Conservation (phyloP, 305 asterid species). For the Plantago lanceolata region DNA sequence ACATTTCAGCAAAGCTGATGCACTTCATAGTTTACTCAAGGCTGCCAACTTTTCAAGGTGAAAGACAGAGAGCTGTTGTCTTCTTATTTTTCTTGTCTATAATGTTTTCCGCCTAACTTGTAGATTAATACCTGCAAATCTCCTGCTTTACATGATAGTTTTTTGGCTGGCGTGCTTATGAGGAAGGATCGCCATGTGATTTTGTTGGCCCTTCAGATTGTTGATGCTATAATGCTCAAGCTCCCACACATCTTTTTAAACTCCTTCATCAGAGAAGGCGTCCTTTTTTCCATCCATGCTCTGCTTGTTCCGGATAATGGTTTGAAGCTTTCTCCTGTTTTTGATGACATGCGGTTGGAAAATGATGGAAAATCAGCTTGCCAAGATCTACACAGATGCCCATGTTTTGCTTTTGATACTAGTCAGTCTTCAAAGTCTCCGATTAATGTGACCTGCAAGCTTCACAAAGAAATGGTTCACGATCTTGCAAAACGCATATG, state of each 20-base stretch:
- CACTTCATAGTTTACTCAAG: constrained; percentile 62
- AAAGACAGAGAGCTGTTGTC: constrained; percentile 14
- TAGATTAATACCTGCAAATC: constrained; percentile 14
- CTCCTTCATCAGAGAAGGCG: constrained; percentile 88
- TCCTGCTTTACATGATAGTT: constrained; percentile 42
- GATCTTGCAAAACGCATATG: constrained; percentile 69
- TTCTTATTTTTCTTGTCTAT: background rate
- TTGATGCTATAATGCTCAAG: constrained; percentile 67
- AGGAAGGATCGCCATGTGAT: constrained; percentile 83
- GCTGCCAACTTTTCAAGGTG: constrained; percentile 76
- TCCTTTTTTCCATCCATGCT: constrained; percentile 62
- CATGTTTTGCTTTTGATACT: constrained; percentile 58
- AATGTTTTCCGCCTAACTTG: background rate
- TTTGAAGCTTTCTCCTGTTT: constrained; percentile 47
- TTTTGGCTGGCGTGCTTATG: constrained; percentile 87
- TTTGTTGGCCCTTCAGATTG: constrained; percentile 70
- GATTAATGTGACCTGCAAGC: constrained; percentile 51
- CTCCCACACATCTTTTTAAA: constrained; percentile 58
- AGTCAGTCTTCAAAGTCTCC: constrained; percentile 39
- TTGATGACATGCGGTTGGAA: constrained; percentile 43
- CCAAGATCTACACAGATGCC: constrained; percentile 50
- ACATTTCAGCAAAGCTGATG: constrained; percentile 64
- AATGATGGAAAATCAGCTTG: constrained; percentile 40
- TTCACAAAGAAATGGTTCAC: constrained; percentile 55
- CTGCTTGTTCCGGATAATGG: constrained; percentile 57